Base-by-base conservation (phyloP, 176 grass and related monocot species). In the Chloris gayana region DNA sequence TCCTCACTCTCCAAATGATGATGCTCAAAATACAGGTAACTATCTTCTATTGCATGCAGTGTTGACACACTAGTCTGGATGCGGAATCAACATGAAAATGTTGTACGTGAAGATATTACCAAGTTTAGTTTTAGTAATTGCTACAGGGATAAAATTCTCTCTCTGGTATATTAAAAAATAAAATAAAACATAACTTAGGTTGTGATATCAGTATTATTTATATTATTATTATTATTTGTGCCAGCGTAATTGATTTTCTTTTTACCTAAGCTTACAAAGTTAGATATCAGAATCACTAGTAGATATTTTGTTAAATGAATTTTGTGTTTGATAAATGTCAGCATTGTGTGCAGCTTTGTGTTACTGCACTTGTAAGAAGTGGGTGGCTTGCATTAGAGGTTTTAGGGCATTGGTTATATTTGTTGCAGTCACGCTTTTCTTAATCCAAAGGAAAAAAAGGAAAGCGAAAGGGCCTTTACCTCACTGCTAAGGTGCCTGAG, bases 11-110 rank as follows among this genome's bases (percentile, higher is more conserved):
- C 47, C 74, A 84, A 85, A 83, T 70, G 85, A 78, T 50, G 50
- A 85, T 51, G 41, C 82, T 79, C 25, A 91, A 51, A 82, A 64
- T 69, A 59, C 74, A 63, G 88, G 92, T 99, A 89, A 82, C 32
- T 71, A 15, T 68, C 34, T 69, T 80, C 70, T 73, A 24, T 34
- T 84, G 38, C 26, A 69, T 29, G 58, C 11, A 29, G 25, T 61
- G 25, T 7, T 42, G 32, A 49, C 47, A 61, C 30, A 62, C 44
- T 59, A 1, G 37, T 84, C 32, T 49, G 64, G 34, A 34, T 10
- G 45, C 25, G 46, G 0, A 74, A 58, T 67, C 4, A 57, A 34
- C 51, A 67, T 38, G 45, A 74, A 90, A 61, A 44, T 12, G 63
- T 42, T 46, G 7, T 64, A 57, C n/a, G 6, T 19, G 81, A 6